A percentile compares a stretch with the other conserved stretches of the same genome.
Evolutionary conservation across 495 filamentous ascomycete genomes (phyloP).

Genomic region (Tuber indicum): DNA sequence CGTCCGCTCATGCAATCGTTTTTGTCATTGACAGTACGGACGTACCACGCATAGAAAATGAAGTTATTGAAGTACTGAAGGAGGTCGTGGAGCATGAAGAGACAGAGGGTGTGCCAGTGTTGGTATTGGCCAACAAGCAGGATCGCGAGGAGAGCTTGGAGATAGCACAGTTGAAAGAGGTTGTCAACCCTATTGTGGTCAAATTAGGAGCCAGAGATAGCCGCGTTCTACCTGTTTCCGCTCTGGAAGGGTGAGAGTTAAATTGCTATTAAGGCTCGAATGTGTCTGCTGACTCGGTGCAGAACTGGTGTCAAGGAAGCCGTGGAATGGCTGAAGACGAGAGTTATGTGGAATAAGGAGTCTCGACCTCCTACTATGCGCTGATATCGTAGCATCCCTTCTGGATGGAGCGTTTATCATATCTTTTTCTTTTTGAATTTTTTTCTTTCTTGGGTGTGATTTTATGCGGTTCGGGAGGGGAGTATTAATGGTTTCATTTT

Average conservation of each 20-base stretch:
- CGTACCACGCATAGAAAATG: constrained; percentile 70
- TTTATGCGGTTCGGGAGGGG: not conserved
- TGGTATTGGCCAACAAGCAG: constrained; percentile 95
- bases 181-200: constrained; percentile 88
- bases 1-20: constrained; percentile 88
- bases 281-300: constrained; percentile 13
- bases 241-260: constrained; percentile 59
- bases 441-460: not conserved
- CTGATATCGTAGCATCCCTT: constrained; percentile 43
- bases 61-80: constrained; percentile 63
- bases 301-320: constrained; percentile 83
- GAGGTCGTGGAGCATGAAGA: constrained; percentile 76
- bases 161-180: constrained; percentile 94
- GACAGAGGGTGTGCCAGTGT: constrained; percentile 79
- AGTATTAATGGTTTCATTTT: not conserved
- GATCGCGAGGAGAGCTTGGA: constrained; percentile 96
- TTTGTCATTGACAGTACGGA: constrained; percentile 94
- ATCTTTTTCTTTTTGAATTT: not conserved
- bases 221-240: constrained; percentile 83
- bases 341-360: constrained; percentile 96
- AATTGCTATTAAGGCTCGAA: not conserved
- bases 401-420: not conserved
- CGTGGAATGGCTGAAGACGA: constrained; percentile 84
- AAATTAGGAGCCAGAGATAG: constrained; percentile 80
- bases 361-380: constrained; percentile 85